Conservation (phyloP, 441 rosid species). For the Macaranga tanarius region DNA sequence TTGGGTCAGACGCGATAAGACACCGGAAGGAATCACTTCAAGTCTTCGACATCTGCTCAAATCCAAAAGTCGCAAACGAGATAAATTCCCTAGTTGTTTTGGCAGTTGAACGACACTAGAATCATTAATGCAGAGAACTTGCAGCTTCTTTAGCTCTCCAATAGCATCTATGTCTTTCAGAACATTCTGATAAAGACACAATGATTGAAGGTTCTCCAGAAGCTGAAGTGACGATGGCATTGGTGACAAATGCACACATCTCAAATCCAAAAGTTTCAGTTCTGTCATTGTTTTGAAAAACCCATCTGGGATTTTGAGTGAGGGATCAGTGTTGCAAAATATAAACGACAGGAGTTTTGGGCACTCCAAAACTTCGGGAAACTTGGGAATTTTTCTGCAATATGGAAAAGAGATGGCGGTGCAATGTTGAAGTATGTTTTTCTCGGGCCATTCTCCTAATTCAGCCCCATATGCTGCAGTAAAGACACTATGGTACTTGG, state of each 20-base stretch:
- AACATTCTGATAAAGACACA: background rate
- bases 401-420: background rate
- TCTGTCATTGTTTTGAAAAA: no score
- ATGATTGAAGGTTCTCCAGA: conserved; percentile 25
- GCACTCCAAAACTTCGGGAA: conserved; percentile 8
- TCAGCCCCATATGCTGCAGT: background rate
- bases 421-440: background rate
- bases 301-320: no score
- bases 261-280: conserved; percentile 24
- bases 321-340: no score
- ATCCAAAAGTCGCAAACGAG: no score
- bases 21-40: no score
- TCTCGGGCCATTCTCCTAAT: conserved; percentile 20
- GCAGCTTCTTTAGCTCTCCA: conserved; percentile 22
- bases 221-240: conserved; percentile 20
- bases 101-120: conserved; percentile 15
- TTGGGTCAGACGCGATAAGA: no score
- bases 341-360: conserved; percentile 16
- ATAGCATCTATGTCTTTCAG: conserved; percentile 11
- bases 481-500: conserved; percentile 5
- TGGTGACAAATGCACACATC: background rate
- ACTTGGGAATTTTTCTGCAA: background rate
- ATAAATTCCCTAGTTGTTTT: background rate
- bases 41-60: no score
- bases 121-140: background rate